These are phyloP conservation scores for Zygosaccharomyces rouxii DNA, from an alignment of 805 yeast species.

Conservation along the genomic window DNA sequence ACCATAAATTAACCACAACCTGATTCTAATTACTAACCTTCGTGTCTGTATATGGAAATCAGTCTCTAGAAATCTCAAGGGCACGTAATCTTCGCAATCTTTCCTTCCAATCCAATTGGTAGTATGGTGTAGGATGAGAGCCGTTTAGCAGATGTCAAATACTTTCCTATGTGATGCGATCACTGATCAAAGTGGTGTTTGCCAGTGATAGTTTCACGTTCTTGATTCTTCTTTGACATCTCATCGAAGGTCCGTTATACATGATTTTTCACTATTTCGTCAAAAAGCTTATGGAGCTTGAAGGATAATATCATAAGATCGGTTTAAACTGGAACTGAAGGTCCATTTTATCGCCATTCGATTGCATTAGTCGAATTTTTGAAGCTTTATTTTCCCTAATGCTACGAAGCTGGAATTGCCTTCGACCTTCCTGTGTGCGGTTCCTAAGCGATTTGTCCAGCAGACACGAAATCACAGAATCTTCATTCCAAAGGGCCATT, in stretches of 20 bases:
- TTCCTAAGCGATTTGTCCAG: background rate
- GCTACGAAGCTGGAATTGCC: background rate
- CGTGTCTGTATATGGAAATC: background rate
- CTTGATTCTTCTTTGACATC: background rate
- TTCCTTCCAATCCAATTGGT: background rate
- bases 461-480: background rate
- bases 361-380: background rate
- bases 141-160: background rate
- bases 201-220: too few species aligned
- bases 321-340: background rate
- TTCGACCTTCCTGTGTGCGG: slow-evolving; percentile 1
- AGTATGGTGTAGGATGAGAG: too few species aligned
- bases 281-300: background rate
- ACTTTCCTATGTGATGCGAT: background rate
- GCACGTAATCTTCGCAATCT: background rate
- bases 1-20: background rate
- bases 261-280: slow-evolving; percentile 2
- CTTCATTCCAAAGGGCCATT: background rate
- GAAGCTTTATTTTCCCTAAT: background rate
- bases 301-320: background rate
- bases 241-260: slow-evolving; percentile 1
- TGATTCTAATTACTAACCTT: background rate
- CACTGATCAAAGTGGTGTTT: background rate
- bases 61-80: background rate
- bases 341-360: background rate